phyloP scores from a whole-genome alignment of 192 early-diverging fungal species.

The Coemansia sp. region DNA sequence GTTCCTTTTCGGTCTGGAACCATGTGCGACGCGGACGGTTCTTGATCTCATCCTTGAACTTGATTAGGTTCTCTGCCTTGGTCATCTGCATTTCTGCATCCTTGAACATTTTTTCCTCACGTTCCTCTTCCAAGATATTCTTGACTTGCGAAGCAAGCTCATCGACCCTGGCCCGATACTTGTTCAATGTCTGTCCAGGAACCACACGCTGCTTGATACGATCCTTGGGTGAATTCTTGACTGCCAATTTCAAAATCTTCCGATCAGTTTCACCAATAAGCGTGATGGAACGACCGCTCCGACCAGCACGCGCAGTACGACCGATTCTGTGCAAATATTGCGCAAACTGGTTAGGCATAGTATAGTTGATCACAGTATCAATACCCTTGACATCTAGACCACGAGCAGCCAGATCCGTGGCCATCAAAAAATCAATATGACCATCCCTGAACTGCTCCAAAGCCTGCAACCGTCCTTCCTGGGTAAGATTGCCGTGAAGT shows the following conservation, averaged over 20 bases:
- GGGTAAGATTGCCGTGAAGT: slow-evolving; percentile 93
- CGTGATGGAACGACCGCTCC: slow-evolving; percentile 83
- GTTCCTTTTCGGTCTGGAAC: slow-evolving; percentile 86
- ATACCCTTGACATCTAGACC: slow-evolving; percentile 98
- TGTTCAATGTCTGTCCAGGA: slow-evolving; percentile 71
- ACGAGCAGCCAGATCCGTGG: slow-evolving; percentile 94
- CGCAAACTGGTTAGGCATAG: slow-evolving; percentile 90
- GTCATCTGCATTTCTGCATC: slow-evolving; percentile 90
- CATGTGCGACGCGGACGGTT: slow-evolving; percentile 88
- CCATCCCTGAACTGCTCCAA: slow-evolving; percentile 88
- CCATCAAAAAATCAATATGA: slow-evolving; percentile 85
- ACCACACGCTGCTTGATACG: slow-evolving; percentile 91
- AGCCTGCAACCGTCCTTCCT: slow-evolving; percentile 86
- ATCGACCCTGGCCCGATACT: slow-evolving; percentile 75
- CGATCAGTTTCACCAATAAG: slow-evolving; percentile 93
- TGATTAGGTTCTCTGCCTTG: slow-evolving; percentile 83
- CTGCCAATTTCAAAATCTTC: slow-evolving; percentile 86
- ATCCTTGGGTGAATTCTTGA: slow-evolving; percentile 77
- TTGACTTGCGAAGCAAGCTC: slow-evolving; percentile 68
- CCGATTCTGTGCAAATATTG: slow-evolving; percentile 96
- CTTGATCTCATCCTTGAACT: slow-evolving; percentile 85
- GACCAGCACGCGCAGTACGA: slow-evolving; percentile 92
- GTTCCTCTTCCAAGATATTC: slow-evolving; percentile 69
- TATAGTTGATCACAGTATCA: slow-evolving; percentile 97
- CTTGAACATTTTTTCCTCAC: slow-evolving; percentile 77